Evolutionary conservation across 1,284 basidiomycete genomes (phyloP), one percentile per base, ranked within the genome.

Genomic region (Apiotrichum laibachii): DNA sequence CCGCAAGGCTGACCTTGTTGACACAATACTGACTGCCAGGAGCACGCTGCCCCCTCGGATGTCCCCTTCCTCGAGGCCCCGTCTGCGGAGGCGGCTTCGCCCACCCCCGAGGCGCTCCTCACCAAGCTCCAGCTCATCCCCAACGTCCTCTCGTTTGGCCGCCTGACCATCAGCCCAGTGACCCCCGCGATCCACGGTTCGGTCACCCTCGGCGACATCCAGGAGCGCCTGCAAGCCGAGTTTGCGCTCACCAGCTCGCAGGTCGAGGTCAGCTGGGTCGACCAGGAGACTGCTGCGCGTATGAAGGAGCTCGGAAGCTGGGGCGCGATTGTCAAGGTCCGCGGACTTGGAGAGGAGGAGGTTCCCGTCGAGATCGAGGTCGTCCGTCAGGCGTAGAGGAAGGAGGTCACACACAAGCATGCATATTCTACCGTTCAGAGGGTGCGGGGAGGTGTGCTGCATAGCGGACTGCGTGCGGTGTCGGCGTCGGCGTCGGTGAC

Each of bases 111-210:
- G 45, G 57, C 53, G 16, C 46, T 67, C 16, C 64, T 75, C 35
- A 50, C 62, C 55, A 34, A 51, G 26, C 59, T 72, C n/a, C 62
- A 62, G 52, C 37, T 61, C 16, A 44, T 71, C 5, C 73, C 71
- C 22, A 22, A 52, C 5, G 50, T 56, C 16, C 48, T 77, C 31
- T 44, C 46, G 15, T 77, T 77, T 55, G 50, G 53, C 18, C 63
- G 65, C 34, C 63, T 69, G 18, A 73, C 73, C 15, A 65, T 69
- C 45, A 66, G 67, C 21, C 61, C 68, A 1, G 47, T 55, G 33
- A 62, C 65, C n/a, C 52, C 64, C 6, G 61, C 68, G 22, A 53
- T 77, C 48, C 69, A 73, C 58, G 73, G 73, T 22, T 73, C 71
- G 10, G 53, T 77, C 7, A 73, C 72, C 5, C 56, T 73, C 15